Percentiles rank a stretch among this genome's conserved stretches.
Evolutionary conservation across 1,139 yeast genomes (phyloP).

Genomic region (Kodamaea ohmeri): DNA sequence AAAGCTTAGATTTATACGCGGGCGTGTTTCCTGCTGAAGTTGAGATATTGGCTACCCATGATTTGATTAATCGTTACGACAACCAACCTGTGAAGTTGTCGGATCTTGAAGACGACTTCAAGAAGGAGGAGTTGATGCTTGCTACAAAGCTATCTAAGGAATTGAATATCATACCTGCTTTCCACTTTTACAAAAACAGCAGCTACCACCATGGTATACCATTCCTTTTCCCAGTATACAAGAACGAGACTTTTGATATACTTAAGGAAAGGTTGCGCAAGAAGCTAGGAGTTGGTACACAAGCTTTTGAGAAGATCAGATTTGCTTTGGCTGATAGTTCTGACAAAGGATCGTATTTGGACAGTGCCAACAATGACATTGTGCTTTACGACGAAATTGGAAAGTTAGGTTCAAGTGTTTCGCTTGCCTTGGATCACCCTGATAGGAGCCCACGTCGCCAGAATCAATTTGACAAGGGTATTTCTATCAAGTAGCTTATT

Average conservation of each 20-base stretch:
- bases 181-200: slow-evolving; percentile 76
- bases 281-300: slow-evolving; percentile 69
- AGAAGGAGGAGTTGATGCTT: slow-evolving; percentile 27
- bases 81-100: slow-evolving; percentile 20
- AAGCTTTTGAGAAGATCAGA: slow-evolving; percentile 72
- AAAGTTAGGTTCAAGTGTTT: slow-evolving; percentile 33
- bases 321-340: slow-evolving; percentile 53
- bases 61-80: slow-evolving; percentile 33
- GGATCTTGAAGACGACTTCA: slow-evolving; percentile 25
- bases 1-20: slow-evolving; percentile 38
- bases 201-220: slow-evolving; percentile 83
- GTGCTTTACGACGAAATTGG: slow-evolving; percentile 56
- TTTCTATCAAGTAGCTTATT: slow-evolving; percentile 39
- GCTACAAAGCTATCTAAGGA: slow-evolving; percentile 35
- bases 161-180: slow-evolving; percentile 45
- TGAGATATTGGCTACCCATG: slow-evolving; percentile 37
- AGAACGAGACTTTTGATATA: slow-evolving; percentile 61
- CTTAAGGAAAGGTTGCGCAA: slow-evolving; percentile 69
- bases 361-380: slow-evolving; percentile 49
- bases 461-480: slow-evolving; percentile 56
- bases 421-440: slow-evolving; percentile 81
- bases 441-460: slow-evolving; percentile 59
- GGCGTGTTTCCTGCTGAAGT: slow-evolving; percentile 48
- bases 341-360: slow-evolving; percentile 47
- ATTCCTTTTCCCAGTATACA: slow-evolving; percentile 66